Evolutionary conservation across 2,329 filamentous ascomycete genomes (phyloP), one percentile per base, ranked within the genome.

Genomic region (Ceratocystis smalleyi): DNA sequence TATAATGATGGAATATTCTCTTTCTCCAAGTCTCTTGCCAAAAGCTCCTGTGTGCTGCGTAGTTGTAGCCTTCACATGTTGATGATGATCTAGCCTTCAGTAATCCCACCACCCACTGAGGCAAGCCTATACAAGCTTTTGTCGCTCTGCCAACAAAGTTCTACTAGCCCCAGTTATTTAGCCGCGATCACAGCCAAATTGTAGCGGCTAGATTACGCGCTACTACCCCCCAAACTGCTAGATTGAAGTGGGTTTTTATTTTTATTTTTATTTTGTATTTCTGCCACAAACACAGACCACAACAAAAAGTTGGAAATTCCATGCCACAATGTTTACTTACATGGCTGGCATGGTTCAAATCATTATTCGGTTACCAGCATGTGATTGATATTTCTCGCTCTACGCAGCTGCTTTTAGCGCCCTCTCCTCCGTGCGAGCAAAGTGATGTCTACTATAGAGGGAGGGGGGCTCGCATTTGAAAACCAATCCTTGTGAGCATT

Each of bases 141-240:
- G 54, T 32, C 30, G 54, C 54, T 57, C 32, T 57, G 54, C n/a
- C 54, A 57, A 57, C 54, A 57, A 57, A 40, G 12, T 24, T 57
- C 54, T 57, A 24, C 24, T 30, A 5, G 54, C 27, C 54, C 54
- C 54, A n/a, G 17, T 57, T 57, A 57, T 57, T 35, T n/a, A 57
- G 27, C 17, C 54, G 54, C 54, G 54, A 57, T 32, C 5, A 57
- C 19, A 24, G 12, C 49, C 2, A 15, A 54, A n/a, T 24, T 0
- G 17, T n/a, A 17, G 54, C 54, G 24, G 6, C 30, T 57, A 35
- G n/a, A n/a, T n/a, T n/a, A 35, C 27, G 54, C 54, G 27, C 54
- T 27, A n/a, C 30, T 57, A 57, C 5, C 8, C 54, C 12, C 54
- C 54, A 57, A 57, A 57, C 54, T 57, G 54, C 54, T 57, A 57